Conservation (phyloP, 345 rosid species). For the Eucalyptus regnans region DNA sequence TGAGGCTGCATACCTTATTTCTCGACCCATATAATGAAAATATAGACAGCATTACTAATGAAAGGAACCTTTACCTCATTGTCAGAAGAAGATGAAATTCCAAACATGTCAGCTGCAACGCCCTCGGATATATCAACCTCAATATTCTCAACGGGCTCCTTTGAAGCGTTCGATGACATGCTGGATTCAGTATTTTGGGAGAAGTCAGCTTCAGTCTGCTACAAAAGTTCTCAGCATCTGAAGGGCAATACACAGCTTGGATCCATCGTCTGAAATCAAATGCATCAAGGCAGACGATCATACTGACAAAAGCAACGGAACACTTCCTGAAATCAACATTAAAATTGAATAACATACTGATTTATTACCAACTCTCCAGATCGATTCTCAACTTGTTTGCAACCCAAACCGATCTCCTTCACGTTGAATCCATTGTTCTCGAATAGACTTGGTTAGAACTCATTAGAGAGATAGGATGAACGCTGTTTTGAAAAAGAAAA, state of each 20-base stretch:
- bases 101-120: conserved; percentile 66
- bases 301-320: background rate
- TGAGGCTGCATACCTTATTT: background rate
- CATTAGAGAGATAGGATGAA: conserved; percentile 74
- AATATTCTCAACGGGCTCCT: conserved; percentile 1
- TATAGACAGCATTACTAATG: background rate
- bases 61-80: conserved; percentile 33
- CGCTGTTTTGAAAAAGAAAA: conserved; percentile 41
- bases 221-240: conserved; percentile 6
- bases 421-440: conserved; percentile 51
- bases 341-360: conserved; percentile 13
- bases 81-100: conserved; percentile 32
- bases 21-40: background rate
- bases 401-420: conserved; percentile 62
- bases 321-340: background rate
- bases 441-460: conserved; percentile 48
- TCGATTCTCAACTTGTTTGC: conserved; percentile 90
- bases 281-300: background rate
- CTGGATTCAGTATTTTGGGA: conserved; percentile 4
- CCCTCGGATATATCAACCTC: conserved; percentile 74
- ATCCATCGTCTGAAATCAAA: conserved; percentile 55
- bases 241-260: conserved; percentile 56
- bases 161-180: background rate
- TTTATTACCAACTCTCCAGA: conserved; percentile 80
- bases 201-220: conserved; percentile 2